Evolutionary conservation across 352 stramenopile genomes (phyloP), one percentile per base, ranked within the genome.

Genomic region (Pythium sukuiense): DNA sequence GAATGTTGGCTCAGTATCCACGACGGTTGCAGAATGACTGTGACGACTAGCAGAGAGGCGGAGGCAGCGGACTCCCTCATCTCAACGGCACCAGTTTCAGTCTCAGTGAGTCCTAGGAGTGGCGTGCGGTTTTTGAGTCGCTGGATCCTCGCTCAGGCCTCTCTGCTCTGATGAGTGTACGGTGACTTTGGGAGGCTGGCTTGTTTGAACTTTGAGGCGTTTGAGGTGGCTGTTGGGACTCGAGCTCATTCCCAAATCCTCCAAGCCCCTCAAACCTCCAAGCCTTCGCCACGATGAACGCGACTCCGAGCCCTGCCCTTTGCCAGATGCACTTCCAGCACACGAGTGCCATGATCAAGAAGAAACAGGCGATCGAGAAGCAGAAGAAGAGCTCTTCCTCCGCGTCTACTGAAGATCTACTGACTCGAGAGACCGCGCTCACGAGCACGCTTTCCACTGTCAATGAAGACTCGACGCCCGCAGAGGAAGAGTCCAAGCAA

Each of bases 241-340:
- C 20, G 41, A 49, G n/a, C 45, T 30, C 45, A 52, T 52, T 52
- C n/a, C n/a, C 5, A 52, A 52, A 52, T 29, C n/a, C 20, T 16
- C 45, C 45, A 7, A 13, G 45, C n/a, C 45, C 9, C 45, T 14
- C 45, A 18, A 14, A 52, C 9, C 18, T n/a, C 4, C 5, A 52
- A 20, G 20, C 5, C 45, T 6, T 24, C 8, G n/a, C 45, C n/a
- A 29, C 3, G 45, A 52, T 52, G 45, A 52, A 52, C 45, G 45
- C 45, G 3, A 52, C 20, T 18, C 7, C 45, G 12, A 29, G 6
- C 45, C 16, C 45, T 6, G n/a, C 45, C n/a, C 45, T 52, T 1
- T 29, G 20, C 45, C 18, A 27, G n/a, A 52, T 52, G 45, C 45
- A 52, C 45, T 52, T 52, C 20, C 45, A 52, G 20, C 45, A 52